Base-by-base conservation (phyloP, 2,329 filamentous ascomycete species). In the Venturia effusa region DNA sequence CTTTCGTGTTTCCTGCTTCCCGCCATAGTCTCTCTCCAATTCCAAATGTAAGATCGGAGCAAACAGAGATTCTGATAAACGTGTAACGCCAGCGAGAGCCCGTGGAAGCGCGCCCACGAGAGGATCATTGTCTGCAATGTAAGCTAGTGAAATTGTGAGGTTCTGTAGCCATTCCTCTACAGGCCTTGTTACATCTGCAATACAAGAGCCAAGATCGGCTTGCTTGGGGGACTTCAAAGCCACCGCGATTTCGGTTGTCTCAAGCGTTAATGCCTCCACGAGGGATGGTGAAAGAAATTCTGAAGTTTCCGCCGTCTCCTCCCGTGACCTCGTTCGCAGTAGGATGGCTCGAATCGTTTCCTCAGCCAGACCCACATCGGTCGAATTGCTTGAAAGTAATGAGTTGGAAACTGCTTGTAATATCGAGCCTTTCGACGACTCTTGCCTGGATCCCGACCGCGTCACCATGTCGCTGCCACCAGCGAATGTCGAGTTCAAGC, bases 31-130 rank as follows among this genome's bases (percentile, higher is more conserved):
- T 48, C 84, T 82, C 1, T 86, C 78, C 0, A 99, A 80, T 19
- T 92, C 85, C 51, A 96, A 79, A 74, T 99, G 95, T 3, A 96
- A 78, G 62, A 97, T 83, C 68, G 90, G 95, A 0, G 92, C 92
- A 61, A 97, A 87, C 0, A 90, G 80, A 51, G 86, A 83, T 66
- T 87, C 83, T 0, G 92, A 88, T 70, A 97, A 86, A 0, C 84
- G 83, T 48, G 84, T 81, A 32, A 93, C 84, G 15, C 81, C 80
- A 15, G 78, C 74, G 4, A 97, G 77, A 45, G 94, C 81, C 5
- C 84, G 83, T 1, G 83, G 79, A 30, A 97, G 75, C 2, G 88
- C 83, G 13, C 83, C 83, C 48, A 97, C 79, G 2, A 96, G 79
- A 17, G 88, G 83, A 65, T 90, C 87, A 22, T 84, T 77, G 0